phyloP scores from a whole-genome alignment of 106 monocot genomes.

The Dendrobium huoshanense region DNA sequence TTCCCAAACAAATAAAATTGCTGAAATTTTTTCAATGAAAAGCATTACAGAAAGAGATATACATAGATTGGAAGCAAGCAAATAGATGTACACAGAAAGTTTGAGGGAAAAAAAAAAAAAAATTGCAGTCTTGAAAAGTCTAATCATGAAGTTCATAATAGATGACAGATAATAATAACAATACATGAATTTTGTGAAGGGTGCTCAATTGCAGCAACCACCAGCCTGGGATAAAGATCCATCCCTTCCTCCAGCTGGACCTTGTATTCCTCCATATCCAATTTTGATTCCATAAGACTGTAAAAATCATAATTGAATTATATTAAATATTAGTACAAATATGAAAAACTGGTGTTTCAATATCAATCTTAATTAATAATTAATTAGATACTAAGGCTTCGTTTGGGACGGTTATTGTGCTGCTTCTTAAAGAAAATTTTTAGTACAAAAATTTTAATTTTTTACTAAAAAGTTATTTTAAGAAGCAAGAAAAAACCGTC shows the following conservation, averaged over 20 bases:
- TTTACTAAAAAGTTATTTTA: no score
- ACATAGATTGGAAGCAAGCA: neutral
- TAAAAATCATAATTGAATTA: no score
- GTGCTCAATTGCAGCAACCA: slow-evolving; percentile 22
- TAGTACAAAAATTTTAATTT: no score
- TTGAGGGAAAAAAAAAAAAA: neutral
- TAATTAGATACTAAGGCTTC: no score
- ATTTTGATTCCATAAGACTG: slow-evolving; percentile 35
- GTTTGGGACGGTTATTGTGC: no score
- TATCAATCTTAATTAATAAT: neutral
- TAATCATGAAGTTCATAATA: neutral
- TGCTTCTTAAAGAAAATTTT: no score
- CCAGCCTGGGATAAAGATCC: slow-evolving; percentile 26
- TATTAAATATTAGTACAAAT: no score
- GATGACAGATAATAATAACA: neutral
- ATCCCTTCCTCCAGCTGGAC: slow-evolving; percentile 28
- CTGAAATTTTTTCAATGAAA: neutral
- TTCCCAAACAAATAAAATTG: neutral
- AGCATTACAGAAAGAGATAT: neutral
- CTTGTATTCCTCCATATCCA: slow-evolving; percentile 31
- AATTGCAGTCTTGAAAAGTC: neutral
- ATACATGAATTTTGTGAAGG: neutral
- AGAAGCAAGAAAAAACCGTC: no score
- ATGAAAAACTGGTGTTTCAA: no score
- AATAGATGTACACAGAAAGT: neutral